Evolutionary conservation across 495 filamentous ascomycete species (phyloP), one percentile per base, ranked within the genome.

Genomic region (Ascobolus immersus): DNA sequence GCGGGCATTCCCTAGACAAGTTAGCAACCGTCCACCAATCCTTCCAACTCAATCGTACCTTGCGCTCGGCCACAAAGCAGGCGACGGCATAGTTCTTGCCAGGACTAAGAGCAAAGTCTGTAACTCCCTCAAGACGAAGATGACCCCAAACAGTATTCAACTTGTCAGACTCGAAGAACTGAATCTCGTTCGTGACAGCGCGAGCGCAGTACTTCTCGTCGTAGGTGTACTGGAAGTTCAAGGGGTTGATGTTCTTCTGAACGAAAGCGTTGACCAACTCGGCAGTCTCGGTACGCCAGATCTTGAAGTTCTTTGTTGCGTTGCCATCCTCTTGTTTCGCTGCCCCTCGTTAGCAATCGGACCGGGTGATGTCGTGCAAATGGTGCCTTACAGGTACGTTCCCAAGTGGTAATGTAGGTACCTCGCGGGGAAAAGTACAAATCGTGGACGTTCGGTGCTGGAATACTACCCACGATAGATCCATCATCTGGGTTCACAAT

Each of bases 181-280:
- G 86, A 25, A 96, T 77, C 56, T 92, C 80, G 52, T 93, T 94
- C 52, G 79, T 91, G 45, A 94, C 89, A 22, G 71, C 61, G 33
- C 86, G 80, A 36, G 84, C 86, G 53, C 86, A 96, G 48, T 73
- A 77, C 44, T 62, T 59, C 64, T 96, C 86, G 51, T 96, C 86
- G 38, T 65, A 63, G 19, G 80, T 92, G 51, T 93, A 96, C 54
- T 94, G 89, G 50, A 94, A 61, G 55, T 91, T 93, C 86, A 84
- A 96, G 48, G 81, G 79, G 12, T 77, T 81, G 58, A 82, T 77
- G 35, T 67, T 74, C 57, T 92, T 92, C 54, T 96, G 84, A 42
- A 96, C 86, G 48, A 81, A 96, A 21, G 91, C 65, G n/a, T 78
- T 65, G 45, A 66, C 55, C 44, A 74, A 69, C 44, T 78, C 71